phyloP scores from a whole-genome alignment of 305 asterid species.

The Rubia tinctorum region DNA sequence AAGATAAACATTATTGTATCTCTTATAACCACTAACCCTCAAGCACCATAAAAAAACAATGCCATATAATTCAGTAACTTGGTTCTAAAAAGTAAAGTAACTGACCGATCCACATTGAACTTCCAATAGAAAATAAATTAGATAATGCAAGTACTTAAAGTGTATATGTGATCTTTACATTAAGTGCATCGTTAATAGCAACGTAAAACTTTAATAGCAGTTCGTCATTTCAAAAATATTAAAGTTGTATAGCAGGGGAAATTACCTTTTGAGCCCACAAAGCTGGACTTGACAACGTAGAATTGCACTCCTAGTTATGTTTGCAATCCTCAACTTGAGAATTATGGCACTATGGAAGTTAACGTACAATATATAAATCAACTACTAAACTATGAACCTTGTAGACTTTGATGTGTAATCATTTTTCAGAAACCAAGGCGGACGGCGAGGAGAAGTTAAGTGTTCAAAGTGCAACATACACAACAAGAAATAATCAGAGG shows the following conservation, averaged over 20 bases:
- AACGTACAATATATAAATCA: not conserved
- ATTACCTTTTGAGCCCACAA: not conserved
- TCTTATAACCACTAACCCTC: no score
- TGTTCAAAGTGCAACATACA: not conserved
- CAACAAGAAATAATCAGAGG: not conserved
- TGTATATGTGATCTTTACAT: not conserved
- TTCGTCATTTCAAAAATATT: not conserved
- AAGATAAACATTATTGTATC: not conserved
- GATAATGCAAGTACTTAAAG: no score
- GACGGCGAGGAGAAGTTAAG: not conserved
- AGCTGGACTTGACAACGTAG: not conserved
- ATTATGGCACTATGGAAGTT: not conserved
- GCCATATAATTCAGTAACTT: no score
- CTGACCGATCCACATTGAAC: not conserved
- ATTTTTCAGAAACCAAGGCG: not conserved
- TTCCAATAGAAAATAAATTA: not conserved
- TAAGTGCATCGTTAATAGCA: no score
- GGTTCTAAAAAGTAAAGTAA: no score
- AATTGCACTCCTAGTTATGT: no score
- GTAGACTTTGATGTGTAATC: not conserved
- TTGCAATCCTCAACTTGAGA: not conserved
- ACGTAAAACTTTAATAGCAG: not conserved
- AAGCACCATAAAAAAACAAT: no score
- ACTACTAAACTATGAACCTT: not conserved
- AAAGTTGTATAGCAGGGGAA: not conserved